A percentile compares a stretch with the other conserved stretches of the same genome.
Evolutionary conservation across 1,139 yeast species (phyloP).

Genomic region (Yamadazyma membranifaciens): DNA sequence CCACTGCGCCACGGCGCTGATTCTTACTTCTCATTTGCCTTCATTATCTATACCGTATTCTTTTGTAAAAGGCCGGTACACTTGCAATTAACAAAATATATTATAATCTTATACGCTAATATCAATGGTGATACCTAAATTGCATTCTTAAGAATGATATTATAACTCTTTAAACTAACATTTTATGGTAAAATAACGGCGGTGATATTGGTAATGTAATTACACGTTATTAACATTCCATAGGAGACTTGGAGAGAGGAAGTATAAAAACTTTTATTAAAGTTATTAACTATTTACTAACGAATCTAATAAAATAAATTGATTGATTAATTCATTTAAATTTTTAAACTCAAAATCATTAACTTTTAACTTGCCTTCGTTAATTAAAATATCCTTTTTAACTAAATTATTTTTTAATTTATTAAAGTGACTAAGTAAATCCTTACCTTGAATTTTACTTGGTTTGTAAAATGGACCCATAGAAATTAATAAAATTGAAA

Average conservation of each 20-base stretch:
- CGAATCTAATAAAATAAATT: constrained; percentile 57
- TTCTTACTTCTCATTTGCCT: not conserved
- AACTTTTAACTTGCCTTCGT: constrained; percentile 19
- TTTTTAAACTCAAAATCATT: constrained; percentile 24
- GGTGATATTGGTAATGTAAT: too few species aligned
- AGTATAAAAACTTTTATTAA: not conserved
- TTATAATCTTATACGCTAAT: too few species aligned
- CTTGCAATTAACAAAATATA: too few species aligned
- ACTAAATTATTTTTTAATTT: constrained; percentile 64
- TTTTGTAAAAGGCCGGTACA: too few species aligned
- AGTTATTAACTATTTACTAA: constrained; percentile 30
- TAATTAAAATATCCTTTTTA: constrained; percentile 60
- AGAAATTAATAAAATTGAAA: constrained; percentile 65
- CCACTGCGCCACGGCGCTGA: constrained; percentile 97
- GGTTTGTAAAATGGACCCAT: constrained; percentile 77
- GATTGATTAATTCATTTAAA: constrained; percentile 50
- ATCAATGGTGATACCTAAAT: too few species aligned
- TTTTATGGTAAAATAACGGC: too few species aligned
- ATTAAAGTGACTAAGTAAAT: constrained; percentile 52
- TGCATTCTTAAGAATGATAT: too few species aligned
- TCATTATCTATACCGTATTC: too few species aligned
- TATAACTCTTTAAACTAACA: too few species aligned
- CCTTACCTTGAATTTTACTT: constrained; percentile 55
- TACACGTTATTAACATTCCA: too few species aligned
- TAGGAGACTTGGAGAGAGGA: not conserved